Percentiles rank a stretch among this genome's conserved stretches.
Conservation (phyloP, 2,329 filamentous ascomycete species). For the Chrysoporthe deuterocubensis region DNA sequence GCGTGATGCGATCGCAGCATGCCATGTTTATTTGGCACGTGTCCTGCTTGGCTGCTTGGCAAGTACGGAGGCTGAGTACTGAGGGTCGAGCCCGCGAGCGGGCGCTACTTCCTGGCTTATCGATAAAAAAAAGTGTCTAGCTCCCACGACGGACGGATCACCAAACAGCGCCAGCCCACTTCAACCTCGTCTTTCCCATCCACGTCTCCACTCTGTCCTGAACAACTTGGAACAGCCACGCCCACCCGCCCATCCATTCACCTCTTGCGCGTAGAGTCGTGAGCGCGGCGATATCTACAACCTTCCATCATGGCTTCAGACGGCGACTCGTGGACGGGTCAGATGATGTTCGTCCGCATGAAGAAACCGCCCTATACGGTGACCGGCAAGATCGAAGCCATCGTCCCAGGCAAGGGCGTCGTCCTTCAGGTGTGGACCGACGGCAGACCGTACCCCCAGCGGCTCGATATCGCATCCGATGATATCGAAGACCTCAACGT, state of each 20-base stretch:
- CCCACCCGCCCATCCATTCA: constrained; percentile 9
- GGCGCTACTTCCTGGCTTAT: constrained; percentile 15
- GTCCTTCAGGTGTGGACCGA: constrained; percentile 25
- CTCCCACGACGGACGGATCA: constrained; percentile 3
- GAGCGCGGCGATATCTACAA: background rate
- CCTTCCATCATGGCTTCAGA: constrained; percentile 15
- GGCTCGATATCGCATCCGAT: constrained; percentile 22
- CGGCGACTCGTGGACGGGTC: constrained; percentile 20
- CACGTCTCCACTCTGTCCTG: constrained; percentile 4
- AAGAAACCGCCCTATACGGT: constrained; percentile 26
- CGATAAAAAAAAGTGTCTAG: constrained; percentile 27
- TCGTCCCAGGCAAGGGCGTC: constrained; percentile 26
- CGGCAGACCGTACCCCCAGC: constrained; percentile 17
- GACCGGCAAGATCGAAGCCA: constrained; percentile 26
- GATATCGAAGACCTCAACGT: constrained; percentile 27
- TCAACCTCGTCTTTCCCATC: constrained; percentile 8
- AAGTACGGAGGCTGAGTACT: background rate
- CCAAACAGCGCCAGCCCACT: background rate
- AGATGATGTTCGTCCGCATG: constrained; percentile 24
- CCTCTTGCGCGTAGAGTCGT: background rate
- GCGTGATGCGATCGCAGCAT: background rate
- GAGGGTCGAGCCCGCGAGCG: background rate
- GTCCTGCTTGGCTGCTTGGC: background rate
- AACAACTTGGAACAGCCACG: background rate
- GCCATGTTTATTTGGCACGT: background rate